Percentiles rank a stretch among this genome's conserved stretches.
These are phyloP conservation scores for Leccinum sublutescens DNA, from an alignment of 768 basidiomycete species.

Conservation along the genomic window DNA sequence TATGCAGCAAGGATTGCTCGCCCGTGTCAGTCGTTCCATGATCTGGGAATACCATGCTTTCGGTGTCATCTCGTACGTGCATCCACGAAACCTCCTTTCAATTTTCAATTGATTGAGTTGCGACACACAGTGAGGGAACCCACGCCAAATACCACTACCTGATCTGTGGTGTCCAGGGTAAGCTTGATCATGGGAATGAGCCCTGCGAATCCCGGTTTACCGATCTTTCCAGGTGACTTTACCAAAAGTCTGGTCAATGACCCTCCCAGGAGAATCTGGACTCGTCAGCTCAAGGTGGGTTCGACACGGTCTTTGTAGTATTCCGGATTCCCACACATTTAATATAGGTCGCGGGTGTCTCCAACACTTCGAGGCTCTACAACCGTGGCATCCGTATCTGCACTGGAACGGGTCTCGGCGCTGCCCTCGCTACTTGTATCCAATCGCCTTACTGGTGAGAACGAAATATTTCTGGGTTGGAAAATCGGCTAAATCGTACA, in stretches of 20 bases:
- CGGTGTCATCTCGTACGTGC: slow-evolving; percentile 67
- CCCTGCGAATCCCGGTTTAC: not conserved
- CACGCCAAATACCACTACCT: slow-evolving; percentile 78
- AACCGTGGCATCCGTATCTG: slow-evolving; percentile 78
- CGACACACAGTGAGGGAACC: slow-evolving; percentile 54
- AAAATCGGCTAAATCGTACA: slow-evolving; percentile 2
- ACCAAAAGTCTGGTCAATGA: slow-evolving; percentile 67
- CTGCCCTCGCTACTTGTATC: slow-evolving; percentile 75
- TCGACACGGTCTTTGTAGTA: slow-evolving; percentile 1
- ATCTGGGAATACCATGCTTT: slow-evolving; percentile 85
- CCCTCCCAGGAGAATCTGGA: slow-evolving; percentile 73
- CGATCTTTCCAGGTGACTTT: slow-evolving; percentile 55
- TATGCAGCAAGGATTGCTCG: slow-evolving; percentile 80
- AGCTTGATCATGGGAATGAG: not conserved
- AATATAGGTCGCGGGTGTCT: slow-evolving; percentile 71
- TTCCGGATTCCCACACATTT: slow-evolving; percentile 9
- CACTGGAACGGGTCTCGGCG: slow-evolving; percentile 80
- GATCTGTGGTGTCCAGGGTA: slow-evolving; percentile 76
- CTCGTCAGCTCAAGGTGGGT: slow-evolving; percentile 71
- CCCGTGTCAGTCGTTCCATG: slow-evolving; percentile 67
- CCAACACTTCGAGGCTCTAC: slow-evolving; percentile 78
- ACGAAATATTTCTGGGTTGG: not conserved
- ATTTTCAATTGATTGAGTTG: slow-evolving; percentile 7
- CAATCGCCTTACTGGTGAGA: slow-evolving; percentile 69
- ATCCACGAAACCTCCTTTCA: not conserved